Conservation (phyloP, 257 asterid species). For the Ilex asprella region DNA sequence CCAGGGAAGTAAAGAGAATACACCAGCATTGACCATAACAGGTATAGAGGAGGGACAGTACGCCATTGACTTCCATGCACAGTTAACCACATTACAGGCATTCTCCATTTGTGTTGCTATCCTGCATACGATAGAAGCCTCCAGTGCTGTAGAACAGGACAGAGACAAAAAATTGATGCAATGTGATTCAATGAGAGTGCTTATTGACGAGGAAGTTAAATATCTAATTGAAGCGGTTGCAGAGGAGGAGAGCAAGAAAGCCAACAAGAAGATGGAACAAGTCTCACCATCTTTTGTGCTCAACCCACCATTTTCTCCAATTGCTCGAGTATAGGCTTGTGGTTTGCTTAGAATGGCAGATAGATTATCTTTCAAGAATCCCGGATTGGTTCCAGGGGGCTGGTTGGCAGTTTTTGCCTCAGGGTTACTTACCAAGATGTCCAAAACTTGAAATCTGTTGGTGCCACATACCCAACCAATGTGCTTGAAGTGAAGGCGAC, state of each 20-base stretch:
- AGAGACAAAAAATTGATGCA: slow-evolving; percentile 34
- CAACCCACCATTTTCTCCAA: slow-evolving; percentile 90
- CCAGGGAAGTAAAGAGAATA: slow-evolving; percentile 65
- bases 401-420: background rate
- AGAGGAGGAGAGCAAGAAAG: slow-evolving; percentile 44
- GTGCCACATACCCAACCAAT: background rate
- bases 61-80: slow-evolving; percentile 77
- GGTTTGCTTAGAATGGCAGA: background rate
- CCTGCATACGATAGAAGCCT: slow-evolving; percentile 60
- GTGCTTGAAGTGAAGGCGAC: background rate
- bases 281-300: slow-evolving; percentile 53
- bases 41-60: slow-evolving; percentile 56
- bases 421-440: background rate
- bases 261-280: slow-evolving; percentile 39
- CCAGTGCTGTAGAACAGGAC: slow-evolving; percentile 37
- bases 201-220: slow-evolving; percentile 51
- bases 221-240: slow-evolving; percentile 38
- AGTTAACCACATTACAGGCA: slow-evolving; percentile 75
- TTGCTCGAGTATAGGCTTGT: slow-evolving; percentile 55
- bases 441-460: background rate
- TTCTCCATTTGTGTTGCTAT: slow-evolving; percentile 75
- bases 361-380: background rate
- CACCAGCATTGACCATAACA: slow-evolving; percentile 57
- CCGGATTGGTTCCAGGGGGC: background rate
- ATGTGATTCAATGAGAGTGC: slow-evolving; percentile 46